Percentiles rank a stretch among this genome's conserved stretches.
Conservation (phyloP, 1,284 basidiomycete species). For the Irpex sp. region DNA sequence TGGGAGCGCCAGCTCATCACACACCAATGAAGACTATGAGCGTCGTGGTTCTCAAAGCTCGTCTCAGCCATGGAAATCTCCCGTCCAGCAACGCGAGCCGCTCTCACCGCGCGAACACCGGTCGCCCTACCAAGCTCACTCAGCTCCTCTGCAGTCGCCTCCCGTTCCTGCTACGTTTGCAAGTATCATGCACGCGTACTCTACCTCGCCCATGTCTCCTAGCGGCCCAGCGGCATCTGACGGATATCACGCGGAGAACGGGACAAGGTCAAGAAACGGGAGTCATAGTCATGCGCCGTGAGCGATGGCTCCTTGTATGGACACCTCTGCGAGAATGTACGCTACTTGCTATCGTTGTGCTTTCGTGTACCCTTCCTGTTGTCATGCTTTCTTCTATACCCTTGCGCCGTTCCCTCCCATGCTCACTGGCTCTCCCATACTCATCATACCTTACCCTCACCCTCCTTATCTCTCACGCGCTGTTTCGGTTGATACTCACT, state of each 20-base stretch:
- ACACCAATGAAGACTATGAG: slow-evolving; percentile 4
- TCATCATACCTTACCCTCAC: background rate
- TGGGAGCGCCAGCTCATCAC: slow-evolving; percentile 13
- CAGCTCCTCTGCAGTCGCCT: slow-evolving; percentile 25
- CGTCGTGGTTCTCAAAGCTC: slow-evolving; percentile 1
- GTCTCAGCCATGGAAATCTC: slow-evolving; percentile 15
- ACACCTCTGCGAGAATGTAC: background rate
- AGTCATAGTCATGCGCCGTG: background rate
- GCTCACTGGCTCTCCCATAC: background rate
- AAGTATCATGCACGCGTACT: slow-evolving; percentile 64
- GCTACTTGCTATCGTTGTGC: background rate
- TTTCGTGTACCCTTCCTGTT: background rate
- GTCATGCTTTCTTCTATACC: background rate
- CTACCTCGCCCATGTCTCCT: slow-evolving; percentile 24
- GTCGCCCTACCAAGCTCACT: slow-evolving; percentile 24
- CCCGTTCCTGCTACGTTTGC: slow-evolving; percentile 48
- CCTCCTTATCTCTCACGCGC: background rate
- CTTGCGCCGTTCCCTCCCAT: background rate
- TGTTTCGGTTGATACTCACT: background rate
- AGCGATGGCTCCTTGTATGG: background rate
- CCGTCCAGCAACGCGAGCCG: slow-evolving; percentile 19
- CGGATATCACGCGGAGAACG: background rate
- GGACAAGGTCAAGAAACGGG: background rate
- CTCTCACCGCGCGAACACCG: slow-evolving; percentile 19
- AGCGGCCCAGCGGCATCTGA: background rate